Base-by-base conservation (phyloP, 1,284 basidiomycete genomes). In the Ceratobasidium papillatum region DNA sequence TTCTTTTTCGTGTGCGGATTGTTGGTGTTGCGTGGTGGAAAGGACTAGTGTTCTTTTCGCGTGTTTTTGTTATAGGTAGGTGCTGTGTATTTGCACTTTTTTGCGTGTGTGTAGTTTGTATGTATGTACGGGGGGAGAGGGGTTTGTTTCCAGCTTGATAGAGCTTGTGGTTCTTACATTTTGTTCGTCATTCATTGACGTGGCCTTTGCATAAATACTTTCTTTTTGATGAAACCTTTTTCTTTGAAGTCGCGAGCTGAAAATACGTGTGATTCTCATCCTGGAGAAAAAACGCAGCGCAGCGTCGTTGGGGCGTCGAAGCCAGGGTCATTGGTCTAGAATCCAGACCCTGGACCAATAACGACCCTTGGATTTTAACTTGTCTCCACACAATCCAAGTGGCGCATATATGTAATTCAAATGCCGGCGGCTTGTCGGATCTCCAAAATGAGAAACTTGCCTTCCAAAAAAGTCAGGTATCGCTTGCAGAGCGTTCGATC, bases 391-490 rank as follows among this genome's bases (percentile, higher is more conserved):
- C 54, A 8, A n/a, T 4, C n/a, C 1, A 17, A 38, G 38, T 41
- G n/a, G 17, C n/a, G 19, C 36, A 43, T 43, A 41, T 41, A 25
- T 14, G 38, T 32, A 38, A 5, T n/a, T 3, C 2, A 61, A 36
- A 14, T 59, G 17, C 56, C 19, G 58, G 11, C 30, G 58, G 58
- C 36, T 38, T 22, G n/a, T 5, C 11, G 22, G 36, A 32, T 41
- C 38, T 19, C 38, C 38, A 14, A 38, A 41, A 41, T 1, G 11
- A 61, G 58, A 19, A 61, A 22, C 5, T 30, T 36, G 17, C 36
- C 58, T 61, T 61, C 38, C 38, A n/a, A n/a, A 61, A 61, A 25
- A 43, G 58, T 64, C 25, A 43, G n/a, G n/a, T n/a, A n/a, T n/a
- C n/a, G n/a, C n/a, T n/a, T n/a, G n/a, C n/a, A n/a, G n/a, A n/a